phyloP scores from a whole-genome alignment of 305 asterid genomes.

The Solanum chacoense region DNA sequence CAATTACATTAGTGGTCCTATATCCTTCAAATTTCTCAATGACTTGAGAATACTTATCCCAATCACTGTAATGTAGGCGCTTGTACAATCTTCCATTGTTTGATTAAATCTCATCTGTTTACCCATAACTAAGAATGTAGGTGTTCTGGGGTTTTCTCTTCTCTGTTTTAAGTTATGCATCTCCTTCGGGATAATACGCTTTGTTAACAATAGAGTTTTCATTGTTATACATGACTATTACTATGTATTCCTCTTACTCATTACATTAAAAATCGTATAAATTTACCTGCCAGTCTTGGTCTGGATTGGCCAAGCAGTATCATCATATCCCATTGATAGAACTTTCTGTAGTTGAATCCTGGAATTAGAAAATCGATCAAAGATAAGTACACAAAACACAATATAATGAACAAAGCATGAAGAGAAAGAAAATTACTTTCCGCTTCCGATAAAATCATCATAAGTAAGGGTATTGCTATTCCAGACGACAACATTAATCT shows the following conservation, averaged over 20 bases:
- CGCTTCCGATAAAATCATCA: conserved; percentile 84
- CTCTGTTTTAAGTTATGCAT: neutral
- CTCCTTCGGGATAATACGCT: neutral
- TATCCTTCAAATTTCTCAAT: neutral
- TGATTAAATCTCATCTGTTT: neutral
- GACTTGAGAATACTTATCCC: neutral
- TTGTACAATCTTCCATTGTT: neutral
- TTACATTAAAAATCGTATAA: neutral
- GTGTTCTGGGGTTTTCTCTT: neutral
- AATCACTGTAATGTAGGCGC: neutral
- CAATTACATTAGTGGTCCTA: neutral
- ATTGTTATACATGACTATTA: neutral
- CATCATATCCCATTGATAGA: conserved; percentile 72
- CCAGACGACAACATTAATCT: conserved; percentile 58
- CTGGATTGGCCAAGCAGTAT: conserved; percentile 71
- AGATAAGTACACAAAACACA: neutral
- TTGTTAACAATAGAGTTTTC: neutral
- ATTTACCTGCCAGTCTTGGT: conserved; percentile 66
- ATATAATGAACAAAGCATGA: neutral
- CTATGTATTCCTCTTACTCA: neutral
- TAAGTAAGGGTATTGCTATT: conserved; percentile 72
- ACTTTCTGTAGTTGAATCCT: conserved; percentile 85
- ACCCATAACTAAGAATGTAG: neutral
- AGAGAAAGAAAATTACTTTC: conserved; percentile 40
- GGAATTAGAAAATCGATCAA: conserved; percentile 14